A percentile compares a stretch with the other conserved stretches of the same genome.
These are phyloP conservation scores for Hamamelis virginiana DNA, from an alignment of 164 flowering plant species.

Conservation along the genomic window DNA sequence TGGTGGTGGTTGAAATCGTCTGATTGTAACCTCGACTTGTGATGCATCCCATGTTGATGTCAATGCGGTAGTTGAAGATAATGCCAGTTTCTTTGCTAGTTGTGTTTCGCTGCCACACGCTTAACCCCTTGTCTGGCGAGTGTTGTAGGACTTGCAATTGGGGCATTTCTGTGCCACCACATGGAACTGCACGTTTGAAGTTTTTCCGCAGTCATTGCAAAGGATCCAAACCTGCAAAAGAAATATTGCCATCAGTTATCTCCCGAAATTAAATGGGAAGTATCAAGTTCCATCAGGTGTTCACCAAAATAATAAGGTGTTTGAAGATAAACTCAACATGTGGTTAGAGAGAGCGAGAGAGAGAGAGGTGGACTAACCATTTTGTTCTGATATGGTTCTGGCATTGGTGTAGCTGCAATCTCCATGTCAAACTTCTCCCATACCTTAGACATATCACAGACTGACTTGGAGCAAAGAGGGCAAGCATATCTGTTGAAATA, in stretches of 20 bases:
- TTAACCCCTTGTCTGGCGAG: slow-evolving; percentile 64
- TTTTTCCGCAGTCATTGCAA: slow-evolving; percentile 79
- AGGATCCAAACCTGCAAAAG: slow-evolving; percentile 72
- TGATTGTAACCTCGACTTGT: too few species aligned
- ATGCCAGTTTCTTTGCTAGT: background rate
- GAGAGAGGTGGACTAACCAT: slow-evolving; percentile 39
- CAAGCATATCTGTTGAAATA: slow-evolving; percentile 67
- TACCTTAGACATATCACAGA: slow-evolving; percentile 93
- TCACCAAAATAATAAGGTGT: too few species aligned
- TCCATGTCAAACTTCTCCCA: slow-evolving; percentile 89
- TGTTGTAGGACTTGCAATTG: slow-evolving; percentile 83
- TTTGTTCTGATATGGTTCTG: slow-evolving; percentile 67
- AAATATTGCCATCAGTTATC: background rate
- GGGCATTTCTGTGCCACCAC: slow-evolving; percentile 81
- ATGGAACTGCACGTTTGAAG: slow-evolving; percentile 64
- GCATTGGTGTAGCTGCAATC: slow-evolving; percentile 91
- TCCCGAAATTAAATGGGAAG: too few species aligned
- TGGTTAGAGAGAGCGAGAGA: slow-evolving; percentile 3
- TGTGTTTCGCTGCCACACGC: background rate
- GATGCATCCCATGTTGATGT: too few species aligned
- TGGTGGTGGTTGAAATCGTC: too few species aligned
- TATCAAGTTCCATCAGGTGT: too few species aligned
- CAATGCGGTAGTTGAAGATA: too few species aligned
- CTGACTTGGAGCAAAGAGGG: slow-evolving; percentile 92
- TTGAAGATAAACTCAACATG: too few species aligned